Evolutionary conservation across 345 rosid species (phyloP).

Genomic region (Arabidopsis arenosa): DNA sequence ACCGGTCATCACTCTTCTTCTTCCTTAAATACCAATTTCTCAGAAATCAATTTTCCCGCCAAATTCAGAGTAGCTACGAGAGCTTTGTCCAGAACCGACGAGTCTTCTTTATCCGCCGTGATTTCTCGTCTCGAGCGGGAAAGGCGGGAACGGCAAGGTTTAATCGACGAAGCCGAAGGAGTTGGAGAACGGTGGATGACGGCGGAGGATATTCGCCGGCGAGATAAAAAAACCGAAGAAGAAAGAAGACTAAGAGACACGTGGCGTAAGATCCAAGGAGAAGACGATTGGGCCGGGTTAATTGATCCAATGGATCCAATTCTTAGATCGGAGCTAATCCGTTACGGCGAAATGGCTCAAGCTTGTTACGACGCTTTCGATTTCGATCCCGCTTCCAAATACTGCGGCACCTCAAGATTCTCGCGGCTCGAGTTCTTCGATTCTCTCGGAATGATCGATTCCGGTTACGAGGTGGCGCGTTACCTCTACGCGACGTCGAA

Average conservation of each 20-base stretch:
- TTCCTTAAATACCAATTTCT: neutral
- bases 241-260: constrained; percentile 51
- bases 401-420: constrained; percentile 79
- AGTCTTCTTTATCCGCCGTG: constrained; percentile 49
- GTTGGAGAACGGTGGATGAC: constrained; percentile 34
- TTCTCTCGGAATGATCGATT: constrained; percentile 52
- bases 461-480: constrained; percentile 67
- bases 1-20: neutral
- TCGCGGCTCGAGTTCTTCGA: constrained; percentile 59
- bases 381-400: constrained; percentile 73
- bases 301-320: constrained; percentile 81
- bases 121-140: constrained; percentile 46
- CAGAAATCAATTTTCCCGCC: constrained; percentile 14
- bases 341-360: constrained; percentile 91
- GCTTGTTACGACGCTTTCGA: constrained; percentile 88
- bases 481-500: constrained; percentile 77
- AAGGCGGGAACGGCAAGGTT: constrained; percentile 25
- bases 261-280: constrained; percentile 83
- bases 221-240: constrained; percentile 32
- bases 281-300: constrained; percentile 76
- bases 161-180: constrained; percentile 7
- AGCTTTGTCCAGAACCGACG: constrained; percentile 45
- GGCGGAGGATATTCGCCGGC: constrained; percentile 40
- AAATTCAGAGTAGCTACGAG: constrained; percentile 26
- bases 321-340: constrained; percentile 75